Conservation (phyloP, 23 red algal genomes). For the Agarophyton chilense region DNA sequence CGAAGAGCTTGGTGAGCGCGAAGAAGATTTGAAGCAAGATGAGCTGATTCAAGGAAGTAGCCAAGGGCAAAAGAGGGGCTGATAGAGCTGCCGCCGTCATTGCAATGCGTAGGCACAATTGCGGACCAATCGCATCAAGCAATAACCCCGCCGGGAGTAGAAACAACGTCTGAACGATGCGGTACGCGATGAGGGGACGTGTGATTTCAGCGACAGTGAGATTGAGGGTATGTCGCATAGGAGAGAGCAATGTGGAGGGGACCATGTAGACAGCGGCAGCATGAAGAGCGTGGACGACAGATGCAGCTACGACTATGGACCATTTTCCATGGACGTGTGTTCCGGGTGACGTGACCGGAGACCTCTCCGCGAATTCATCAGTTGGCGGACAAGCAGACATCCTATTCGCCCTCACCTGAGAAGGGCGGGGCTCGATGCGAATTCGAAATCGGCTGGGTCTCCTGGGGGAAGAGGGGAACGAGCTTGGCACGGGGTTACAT, state of each 20-base stretch:
- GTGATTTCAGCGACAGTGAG: slow-evolving; percentile 62
- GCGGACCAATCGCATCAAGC: slow-evolving; percentile 49
- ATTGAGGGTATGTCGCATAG: slow-evolving; percentile 52
- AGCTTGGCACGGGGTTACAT: neutral
- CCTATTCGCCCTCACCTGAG: neutral
- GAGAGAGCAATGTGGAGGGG: slow-evolving; percentile 65
- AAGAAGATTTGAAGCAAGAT: slow-evolving; percentile 48
- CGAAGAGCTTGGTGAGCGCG: slow-evolving; percentile 60
- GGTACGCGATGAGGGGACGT: slow-evolving; percentile 65
- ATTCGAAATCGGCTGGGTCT: neutral
- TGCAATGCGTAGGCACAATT: slow-evolving; percentile 47
- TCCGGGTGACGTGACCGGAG: neutral
- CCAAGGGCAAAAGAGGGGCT: slow-evolving; percentile 53
- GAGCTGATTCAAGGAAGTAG: slow-evolving; percentile 33
- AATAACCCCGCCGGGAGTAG: slow-evolving; percentile 51
- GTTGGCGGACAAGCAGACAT: neutral
- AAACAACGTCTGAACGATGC: slow-evolving; percentile 57
- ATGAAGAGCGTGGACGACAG: slow-evolving; percentile 70
- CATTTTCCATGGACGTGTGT: slow-evolving; percentile 7
- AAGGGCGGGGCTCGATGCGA: neutral
- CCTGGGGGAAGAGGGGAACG: neutral
- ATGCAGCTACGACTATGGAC: slow-evolving; percentile 44
- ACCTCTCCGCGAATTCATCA: neutral
- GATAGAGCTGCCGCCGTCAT: slow-evolving; percentile 57
- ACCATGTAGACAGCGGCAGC: slow-evolving; percentile 77